phyloP scores from a whole-genome alignment of 2,329 filamentous ascomycete species.

The Dothideomycetidae sp. region DNA sequence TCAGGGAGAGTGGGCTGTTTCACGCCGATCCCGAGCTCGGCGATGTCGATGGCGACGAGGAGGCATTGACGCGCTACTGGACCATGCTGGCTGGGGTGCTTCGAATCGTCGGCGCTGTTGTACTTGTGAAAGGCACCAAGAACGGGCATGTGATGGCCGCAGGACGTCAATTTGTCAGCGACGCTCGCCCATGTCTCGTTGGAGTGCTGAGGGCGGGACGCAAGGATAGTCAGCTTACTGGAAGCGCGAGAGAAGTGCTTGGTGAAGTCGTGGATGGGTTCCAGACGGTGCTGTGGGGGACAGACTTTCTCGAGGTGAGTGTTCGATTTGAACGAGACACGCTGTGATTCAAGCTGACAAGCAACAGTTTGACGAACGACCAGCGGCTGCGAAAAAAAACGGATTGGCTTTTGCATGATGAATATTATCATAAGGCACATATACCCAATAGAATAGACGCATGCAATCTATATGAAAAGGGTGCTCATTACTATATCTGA shows the following conservation, averaged over 20 bases:
- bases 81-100: constrained; percentile 65
- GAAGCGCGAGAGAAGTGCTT: constrained; percentile 13
- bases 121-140: constrained; percentile 67
- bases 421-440: too few species aligned
- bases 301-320: constrained; percentile 73
- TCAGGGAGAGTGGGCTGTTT: constrained; percentile 76
- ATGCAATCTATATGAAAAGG: too few species aligned
- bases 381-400: constrained; percentile 2
- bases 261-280: constrained; percentile 57
- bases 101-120: constrained; percentile 66
- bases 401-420: constrained; percentile 7
- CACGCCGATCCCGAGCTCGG: constrained; percentile 84
- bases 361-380: constrained; percentile 2
- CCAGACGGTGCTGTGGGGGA: constrained; percentile 67
- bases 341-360: background rate
- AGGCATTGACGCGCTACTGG: constrained; percentile 64
- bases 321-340: background rate
- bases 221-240: constrained; percentile 64
- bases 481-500: too few species aligned
- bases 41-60: constrained; percentile 53
- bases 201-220: constrained; percentile 59
- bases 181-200: constrained; percentile 72
- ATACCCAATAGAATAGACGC: too few species aligned
- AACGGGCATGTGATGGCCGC: constrained; percentile 60
- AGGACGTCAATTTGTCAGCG: constrained; percentile 63